A percentile compares a stretch with the other conserved stretches of the same genome.
Conservation (phyloP, 352 stramenopile genomes). For the Lagenidium sp. region DNA sequence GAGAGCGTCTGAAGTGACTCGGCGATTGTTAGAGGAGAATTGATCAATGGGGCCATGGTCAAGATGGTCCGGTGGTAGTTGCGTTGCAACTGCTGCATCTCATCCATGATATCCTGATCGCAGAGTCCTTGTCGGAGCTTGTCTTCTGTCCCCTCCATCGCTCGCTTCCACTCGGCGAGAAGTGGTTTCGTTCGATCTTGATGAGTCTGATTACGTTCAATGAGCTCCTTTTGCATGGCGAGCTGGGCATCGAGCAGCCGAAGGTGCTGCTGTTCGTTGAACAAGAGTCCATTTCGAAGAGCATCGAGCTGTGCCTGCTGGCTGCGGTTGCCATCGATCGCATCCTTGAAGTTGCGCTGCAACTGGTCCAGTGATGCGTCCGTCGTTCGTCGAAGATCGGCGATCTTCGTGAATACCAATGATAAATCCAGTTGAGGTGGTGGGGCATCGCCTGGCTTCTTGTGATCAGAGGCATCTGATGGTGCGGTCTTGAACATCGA, state of each 20-base stretch:
- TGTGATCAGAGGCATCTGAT: slow-evolving; percentile 1
- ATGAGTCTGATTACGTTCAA: slow-evolving; percentile 56
- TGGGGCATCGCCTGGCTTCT: not conserved
- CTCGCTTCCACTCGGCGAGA: slow-evolving; percentile 57
- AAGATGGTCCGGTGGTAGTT: slow-evolving; percentile 53
- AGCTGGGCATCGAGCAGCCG: slow-evolving; percentile 44
- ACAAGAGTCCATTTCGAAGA: slow-evolving; percentile 35
- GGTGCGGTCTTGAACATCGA: slow-evolving; percentile 1
- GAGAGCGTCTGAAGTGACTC: slow-evolving; percentile 44
- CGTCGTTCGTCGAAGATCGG: slow-evolving; percentile 49
- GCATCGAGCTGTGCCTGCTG: slow-evolving; percentile 49
- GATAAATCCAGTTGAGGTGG: slow-evolving; percentile 71
- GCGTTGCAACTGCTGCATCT: slow-evolving; percentile 54
- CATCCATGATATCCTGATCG: slow-evolving; percentile 49
- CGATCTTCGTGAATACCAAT: slow-evolving; percentile 74
- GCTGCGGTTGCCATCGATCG: slow-evolving; percentile 22
- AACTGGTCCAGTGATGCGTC: slow-evolving; percentile 48
- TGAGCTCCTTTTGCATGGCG: slow-evolving; percentile 55
- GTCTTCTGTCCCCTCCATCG: slow-evolving; percentile 48
- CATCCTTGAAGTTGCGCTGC: slow-evolving; percentile 33
- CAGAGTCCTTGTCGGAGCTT: slow-evolving; percentile 41
- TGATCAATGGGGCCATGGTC: slow-evolving; percentile 44
- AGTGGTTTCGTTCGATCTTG: slow-evolving; percentile 60
- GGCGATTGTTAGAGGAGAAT: slow-evolving; percentile 44
- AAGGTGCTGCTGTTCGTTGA: slow-evolving; percentile 46